A percentile compares a stretch with the other conserved stretches of the same genome.
Evolutionary conservation across 805 yeast species (phyloP).

Genomic region (Suhomyces pyralidae): DNA sequence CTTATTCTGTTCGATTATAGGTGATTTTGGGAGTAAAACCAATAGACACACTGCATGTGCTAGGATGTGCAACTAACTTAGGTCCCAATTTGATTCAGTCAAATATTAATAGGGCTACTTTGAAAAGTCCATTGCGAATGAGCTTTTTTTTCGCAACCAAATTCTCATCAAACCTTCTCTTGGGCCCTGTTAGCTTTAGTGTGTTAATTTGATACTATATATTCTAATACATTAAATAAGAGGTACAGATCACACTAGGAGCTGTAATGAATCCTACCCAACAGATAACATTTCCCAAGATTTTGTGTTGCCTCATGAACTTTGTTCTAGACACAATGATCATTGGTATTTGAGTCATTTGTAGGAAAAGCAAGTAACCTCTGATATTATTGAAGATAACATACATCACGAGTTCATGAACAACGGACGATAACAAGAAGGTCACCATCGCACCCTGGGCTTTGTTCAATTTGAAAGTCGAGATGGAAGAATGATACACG

Average conservation of each 20-base stretch:
- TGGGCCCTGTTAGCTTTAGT: no score
- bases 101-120: no score
- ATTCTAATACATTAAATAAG: conserved; percentile 58
- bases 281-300: conserved; percentile 76
- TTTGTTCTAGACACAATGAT: conserved; percentile 60
- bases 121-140: no score
- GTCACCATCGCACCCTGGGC: conserved; percentile 71
- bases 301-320: conserved; percentile 51
- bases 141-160: no score
- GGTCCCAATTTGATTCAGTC: no score
- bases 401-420: conserved; percentile 93
- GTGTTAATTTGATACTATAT: no score
- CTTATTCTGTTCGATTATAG: no score
- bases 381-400: conserved; percentile 76
- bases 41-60: no score
- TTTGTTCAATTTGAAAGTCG: conserved; percentile 66
- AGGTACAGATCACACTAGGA: conserved; percentile 82
- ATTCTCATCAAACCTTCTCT: no score
- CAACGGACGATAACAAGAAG: conserved; percentile 71
- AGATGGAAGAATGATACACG: conserved; percentile 87
- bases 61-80: no score
- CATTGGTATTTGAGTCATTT: conserved; percentile 85
- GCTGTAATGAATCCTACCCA: conserved; percentile 92
- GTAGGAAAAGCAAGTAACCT: conserved; percentile 75
- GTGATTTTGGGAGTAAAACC: no score